A percentile compares a stretch with the other conserved stretches of the same genome.
These are phyloP conservation scores for Porphyrellus cyaneotinctus DNA, from an alignment of 768 basidiomycete species.

Conservation along the genomic window DNA sequence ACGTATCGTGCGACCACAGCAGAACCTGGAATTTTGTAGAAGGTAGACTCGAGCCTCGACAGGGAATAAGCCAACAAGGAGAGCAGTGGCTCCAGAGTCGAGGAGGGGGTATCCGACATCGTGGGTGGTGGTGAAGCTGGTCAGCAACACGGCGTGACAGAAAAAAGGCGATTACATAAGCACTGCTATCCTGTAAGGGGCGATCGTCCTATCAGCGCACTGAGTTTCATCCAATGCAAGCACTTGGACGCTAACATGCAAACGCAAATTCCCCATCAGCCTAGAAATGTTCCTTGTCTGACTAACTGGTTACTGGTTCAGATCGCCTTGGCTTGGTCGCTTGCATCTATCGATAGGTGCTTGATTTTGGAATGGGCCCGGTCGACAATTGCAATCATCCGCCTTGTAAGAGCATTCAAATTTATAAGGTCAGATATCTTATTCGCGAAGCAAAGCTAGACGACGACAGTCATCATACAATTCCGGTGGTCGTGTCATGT, in stretches of 20 bases:
- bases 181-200: background rate
- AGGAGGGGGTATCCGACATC: slow-evolving; percentile 35
- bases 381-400: too few species aligned
- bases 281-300: too few species aligned
- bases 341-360: too few species aligned
- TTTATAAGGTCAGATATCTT: background rate
- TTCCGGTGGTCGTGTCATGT: slow-evolving; percentile 32
- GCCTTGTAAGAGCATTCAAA: background rate
- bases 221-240: too few species aligned
- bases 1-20: slow-evolving; percentile 87
- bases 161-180: slow-evolving; percentile 15
- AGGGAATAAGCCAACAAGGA: slow-evolving; percentile 61
- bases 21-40: slow-evolving; percentile 76
- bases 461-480: slow-evolving; percentile 2
- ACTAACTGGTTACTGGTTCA: too few species aligned
- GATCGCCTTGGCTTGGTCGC: too few species aligned
- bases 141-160: background rate
- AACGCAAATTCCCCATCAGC: too few species aligned
- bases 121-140: slow-evolving; percentile 12
- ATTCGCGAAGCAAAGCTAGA: background rate
- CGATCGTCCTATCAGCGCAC: too few species aligned
- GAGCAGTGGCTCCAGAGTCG: slow-evolving; percentile 52
- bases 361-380: too few species aligned
- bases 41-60: slow-evolving; percentile 56
- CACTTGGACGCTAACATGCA: too few species aligned